A percentile compares a stretch with the other conserved stretches of the same genome.
phyloP scores from a whole-genome alignment of 495 filamentous ascomycete species.

The Jackrogersella minutella region DNA sequence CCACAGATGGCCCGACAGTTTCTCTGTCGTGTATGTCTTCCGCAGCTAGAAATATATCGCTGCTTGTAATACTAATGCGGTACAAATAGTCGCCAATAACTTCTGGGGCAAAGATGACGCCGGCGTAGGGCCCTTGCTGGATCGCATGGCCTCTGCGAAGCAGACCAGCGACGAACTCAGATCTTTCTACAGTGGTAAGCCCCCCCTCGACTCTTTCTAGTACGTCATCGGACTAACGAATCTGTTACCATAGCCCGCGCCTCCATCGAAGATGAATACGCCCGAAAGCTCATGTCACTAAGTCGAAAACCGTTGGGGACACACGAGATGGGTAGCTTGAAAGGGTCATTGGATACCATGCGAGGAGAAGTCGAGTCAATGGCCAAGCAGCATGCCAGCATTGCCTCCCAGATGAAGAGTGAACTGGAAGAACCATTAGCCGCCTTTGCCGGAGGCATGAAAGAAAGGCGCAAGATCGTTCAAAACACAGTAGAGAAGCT shows the following conservation, averaged over 20 bases:
- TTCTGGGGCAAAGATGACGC: constrained; percentile 99
- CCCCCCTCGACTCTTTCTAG: neutral
- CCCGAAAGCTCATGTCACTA: constrained; percentile 87
- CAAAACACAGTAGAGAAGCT: constrained; percentile 92
- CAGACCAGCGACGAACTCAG: constrained; percentile 94
- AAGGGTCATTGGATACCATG: constrained; percentile 82
- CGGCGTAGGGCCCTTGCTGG: constrained; percentile 88
- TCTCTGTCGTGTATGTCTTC: constrained; percentile 43
- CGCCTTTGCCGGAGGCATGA: constrained; percentile 91
- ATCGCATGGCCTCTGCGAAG: constrained; percentile 96
- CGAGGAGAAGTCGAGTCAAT: constrained; percentile 93
- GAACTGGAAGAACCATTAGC: constrained; percentile 95
- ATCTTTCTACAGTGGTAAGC: constrained; percentile 83
- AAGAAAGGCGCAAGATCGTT: constrained; percentile 95
- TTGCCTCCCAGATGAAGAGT: constrained; percentile 92
- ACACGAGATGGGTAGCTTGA: constrained; percentile 84
- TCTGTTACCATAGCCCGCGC: constrained; percentile 70
- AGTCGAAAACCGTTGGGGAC: constrained; percentile 90
- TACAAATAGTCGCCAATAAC: constrained; percentile 87
- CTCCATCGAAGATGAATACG: constrained; percentile 96
- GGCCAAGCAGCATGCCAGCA: constrained; percentile 89
- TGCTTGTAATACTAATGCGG: constrained; percentile 22
- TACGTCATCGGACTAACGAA: neutral
- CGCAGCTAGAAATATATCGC: neutral
- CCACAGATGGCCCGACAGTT: constrained; percentile 46